Evolutionary conservation across 345 rosid genomes (phyloP).

Genomic region (Sisymbrium irio): DNA sequence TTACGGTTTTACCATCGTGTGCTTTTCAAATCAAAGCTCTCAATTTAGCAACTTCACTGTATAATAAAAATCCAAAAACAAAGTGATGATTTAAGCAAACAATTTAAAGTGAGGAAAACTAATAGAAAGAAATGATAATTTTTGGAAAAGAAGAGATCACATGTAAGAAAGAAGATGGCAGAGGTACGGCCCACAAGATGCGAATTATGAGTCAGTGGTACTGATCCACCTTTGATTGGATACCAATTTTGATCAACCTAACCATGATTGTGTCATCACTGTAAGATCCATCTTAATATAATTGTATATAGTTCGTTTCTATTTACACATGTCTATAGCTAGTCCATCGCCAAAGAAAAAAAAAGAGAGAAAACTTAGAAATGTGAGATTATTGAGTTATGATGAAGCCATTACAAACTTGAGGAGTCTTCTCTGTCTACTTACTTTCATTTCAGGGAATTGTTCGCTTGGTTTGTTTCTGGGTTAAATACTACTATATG

Average conservation of each 20-base stretch:
- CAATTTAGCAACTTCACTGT: not conserved
- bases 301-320: not conserved
- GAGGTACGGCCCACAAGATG: conserved; percentile 2
- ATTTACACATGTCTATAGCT: not conserved
- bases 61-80: not conserved
- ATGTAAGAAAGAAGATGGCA: conserved; percentile 30
- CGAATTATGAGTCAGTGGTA: conserved; percentile 25
- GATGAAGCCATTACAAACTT: too few species aligned
- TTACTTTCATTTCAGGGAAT: not conserved
- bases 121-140: not conserved
- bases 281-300: not conserved
- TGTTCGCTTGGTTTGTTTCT: not conserved
- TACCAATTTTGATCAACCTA: conserved; percentile 23
- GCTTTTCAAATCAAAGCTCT: not conserved
- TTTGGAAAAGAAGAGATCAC: conserved; percentile 17
- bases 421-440: too few species aligned
- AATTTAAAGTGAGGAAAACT: not conserved
- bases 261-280: conserved; percentile 32
- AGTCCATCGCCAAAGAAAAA: too few species aligned
- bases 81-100: not conserved
- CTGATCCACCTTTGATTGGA: conserved; percentile 28
- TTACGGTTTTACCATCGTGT: not conserved
- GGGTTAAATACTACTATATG: not conserved
- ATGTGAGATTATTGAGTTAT: too few species aligned
- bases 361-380: not conserved